These are phyloP conservation scores for Exutisphaerella laricina DNA, from an alignment of 2,329 filamentous ascomycete species.

Conservation along the genomic window DNA sequence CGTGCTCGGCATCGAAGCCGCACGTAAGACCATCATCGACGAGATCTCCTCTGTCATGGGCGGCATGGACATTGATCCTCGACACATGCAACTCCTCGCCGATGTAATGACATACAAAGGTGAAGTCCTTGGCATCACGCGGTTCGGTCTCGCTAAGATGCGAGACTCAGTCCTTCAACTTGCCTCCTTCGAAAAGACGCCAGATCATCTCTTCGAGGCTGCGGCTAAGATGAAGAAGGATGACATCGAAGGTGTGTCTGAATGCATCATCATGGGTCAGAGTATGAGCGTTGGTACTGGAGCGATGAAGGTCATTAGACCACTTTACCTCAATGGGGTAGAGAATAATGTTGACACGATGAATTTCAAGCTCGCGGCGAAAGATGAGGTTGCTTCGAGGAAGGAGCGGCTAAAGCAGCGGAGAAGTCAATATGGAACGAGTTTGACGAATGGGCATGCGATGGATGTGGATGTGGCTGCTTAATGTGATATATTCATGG, in stretches of 20 bases:
- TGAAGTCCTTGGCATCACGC: slow-evolving; percentile 91
- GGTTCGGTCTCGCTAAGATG: slow-evolving; percentile 95
- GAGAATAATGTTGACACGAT: slow-evolving; percentile 42
- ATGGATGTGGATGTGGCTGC: slow-evolving; percentile 14
- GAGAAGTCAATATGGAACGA: slow-evolving; percentile 8
- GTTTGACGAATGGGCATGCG: slow-evolving; percentile 20
- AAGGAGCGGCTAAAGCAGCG: slow-evolving; percentile 20
- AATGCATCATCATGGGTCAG: slow-evolving; percentile 98
- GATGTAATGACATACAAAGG: slow-evolving; percentile 99
- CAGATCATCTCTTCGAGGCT: slow-evolving; percentile 93
- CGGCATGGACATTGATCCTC: slow-evolving; percentile 91
- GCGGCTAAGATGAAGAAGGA: slow-evolving; percentile 89
- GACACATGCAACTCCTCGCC: slow-evolving; percentile 94
- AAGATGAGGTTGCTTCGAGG: slow-evolving; percentile 10
- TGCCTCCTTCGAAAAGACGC: slow-evolving; percentile 95
- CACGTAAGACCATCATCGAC: slow-evolving; percentile 76
- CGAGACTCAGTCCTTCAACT: slow-evolving; percentile 88
- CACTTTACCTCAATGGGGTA: slow-evolving; percentile 56
- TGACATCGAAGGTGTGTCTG: slow-evolving; percentile 84
- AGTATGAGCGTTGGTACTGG: slow-evolving; percentile 88
- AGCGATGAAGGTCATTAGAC: slow-evolving; percentile 80
- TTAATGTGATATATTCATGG: background rate
- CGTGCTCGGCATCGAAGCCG: slow-evolving; percentile 91
- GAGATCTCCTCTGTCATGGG: slow-evolving; percentile 90
- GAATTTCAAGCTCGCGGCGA: slow-evolving; percentile 18